Conservation (phyloP, 2,329 filamentous ascomycete species). For the Arthrocladium fulminans region DNA sequence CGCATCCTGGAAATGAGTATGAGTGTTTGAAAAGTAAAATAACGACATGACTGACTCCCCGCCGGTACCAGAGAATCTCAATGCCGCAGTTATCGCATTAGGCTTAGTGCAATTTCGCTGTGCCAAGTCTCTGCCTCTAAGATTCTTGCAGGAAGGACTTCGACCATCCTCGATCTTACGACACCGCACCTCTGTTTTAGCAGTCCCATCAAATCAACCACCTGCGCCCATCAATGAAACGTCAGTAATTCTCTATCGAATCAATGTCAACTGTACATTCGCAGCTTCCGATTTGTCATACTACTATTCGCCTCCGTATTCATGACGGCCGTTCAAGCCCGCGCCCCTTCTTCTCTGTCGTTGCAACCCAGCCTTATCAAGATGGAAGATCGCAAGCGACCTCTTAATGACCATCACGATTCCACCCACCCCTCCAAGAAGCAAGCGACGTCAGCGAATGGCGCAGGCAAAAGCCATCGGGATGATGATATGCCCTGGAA, state of each 20-base stretch:
- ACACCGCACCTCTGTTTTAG: background rate
- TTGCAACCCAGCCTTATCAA: constrained; percentile 71
- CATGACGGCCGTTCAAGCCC: constrained; percentile 76
- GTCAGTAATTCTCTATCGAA: background rate
- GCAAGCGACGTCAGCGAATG: constrained; percentile 70
- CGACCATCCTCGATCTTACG: background rate
- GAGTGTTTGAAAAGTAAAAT: too few relatives aligned
- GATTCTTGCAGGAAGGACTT: constrained; percentile 1
- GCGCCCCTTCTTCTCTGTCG: constrained; percentile 53
- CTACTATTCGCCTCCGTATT: constrained; percentile 45
- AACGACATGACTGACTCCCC: too few relatives aligned
- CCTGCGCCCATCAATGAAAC: background rate
- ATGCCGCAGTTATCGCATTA: background rate
- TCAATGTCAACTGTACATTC: constrained; percentile 7
- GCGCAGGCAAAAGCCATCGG: constrained; percentile 50
- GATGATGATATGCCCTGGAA: constrained; percentile 62
- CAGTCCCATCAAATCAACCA: constrained; percentile 1
- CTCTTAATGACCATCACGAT: constrained; percentile 72
- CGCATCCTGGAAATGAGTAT: too few relatives aligned
- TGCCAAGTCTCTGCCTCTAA: background rate
- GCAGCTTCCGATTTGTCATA: constrained; percentile 5
- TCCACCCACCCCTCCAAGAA: constrained; percentile 83
- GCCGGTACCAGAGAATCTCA: too few relatives aligned
- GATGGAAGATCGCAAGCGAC: constrained; percentile 99
- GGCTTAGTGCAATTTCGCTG: background rate